A percentile compares a stretch with the other conserved stretches of the same genome.
phyloP scores from a whole-genome alignment of 2,329 filamentous ascomycete species.

The Penicillium polonicum region DNA sequence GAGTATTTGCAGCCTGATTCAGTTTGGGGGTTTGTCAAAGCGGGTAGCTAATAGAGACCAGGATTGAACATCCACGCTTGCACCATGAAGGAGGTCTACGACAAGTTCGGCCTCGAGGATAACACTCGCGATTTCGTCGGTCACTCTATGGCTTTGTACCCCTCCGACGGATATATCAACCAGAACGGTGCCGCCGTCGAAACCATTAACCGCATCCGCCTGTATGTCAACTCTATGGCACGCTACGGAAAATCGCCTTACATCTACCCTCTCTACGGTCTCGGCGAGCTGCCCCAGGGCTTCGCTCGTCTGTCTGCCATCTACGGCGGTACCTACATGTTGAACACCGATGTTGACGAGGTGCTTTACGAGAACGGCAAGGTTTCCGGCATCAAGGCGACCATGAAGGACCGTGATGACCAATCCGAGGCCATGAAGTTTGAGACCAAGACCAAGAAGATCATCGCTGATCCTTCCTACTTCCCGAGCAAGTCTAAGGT shows the following conservation, averaged over 20 bases:
- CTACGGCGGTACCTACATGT: conserved; percentile 98
- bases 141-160: conserved; percentile 96
- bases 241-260: conserved; percentile 98
- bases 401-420: conserved; percentile 85
- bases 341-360: conserved; percentile 93
- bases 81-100: conserved; percentile 98
- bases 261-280: conserved; percentile 97
- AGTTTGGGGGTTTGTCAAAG: background rate
- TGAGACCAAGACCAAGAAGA: conserved; percentile 92
- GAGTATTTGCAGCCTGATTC: conserved; percentile 31
- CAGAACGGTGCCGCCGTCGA: conserved; percentile 72
- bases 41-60: conserved; percentile 38
- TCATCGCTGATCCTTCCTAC: conserved; percentile 94
- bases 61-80: conserved; percentile 75
- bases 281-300: conserved; percentile 94
- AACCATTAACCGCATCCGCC: conserved; percentile 83
- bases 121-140: conserved; percentile 93
- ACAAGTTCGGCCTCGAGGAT: conserved; percentile 92
- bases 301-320: conserved; percentile 97
- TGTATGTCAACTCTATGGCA: conserved; percentile 97
- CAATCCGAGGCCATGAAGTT: conserved; percentile 78
- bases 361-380: conserved; percentile 78
- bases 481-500: conserved; percentile 87
- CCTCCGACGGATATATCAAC: conserved; percentile 82
- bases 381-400: conserved; percentile 94